Percentiles rank a stretch among this genome's conserved stretches.
Conservation (phyloP, 2,329 filamentous ascomycete genomes). For the Chaetomium sp. region DNA sequence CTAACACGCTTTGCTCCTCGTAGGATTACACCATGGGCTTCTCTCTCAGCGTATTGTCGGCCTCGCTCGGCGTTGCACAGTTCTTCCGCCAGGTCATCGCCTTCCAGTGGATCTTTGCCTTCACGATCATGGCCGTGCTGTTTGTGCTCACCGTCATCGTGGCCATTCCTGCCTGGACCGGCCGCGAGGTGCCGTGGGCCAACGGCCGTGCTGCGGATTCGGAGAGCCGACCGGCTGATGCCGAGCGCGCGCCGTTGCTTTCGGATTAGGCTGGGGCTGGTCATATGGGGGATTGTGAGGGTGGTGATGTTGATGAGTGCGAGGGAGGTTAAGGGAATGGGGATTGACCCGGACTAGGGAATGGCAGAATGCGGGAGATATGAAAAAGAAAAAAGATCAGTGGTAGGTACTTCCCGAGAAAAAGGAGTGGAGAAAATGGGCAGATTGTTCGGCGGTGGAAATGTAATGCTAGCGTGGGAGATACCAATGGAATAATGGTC, state of each 20-base stretch:
- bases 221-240: slow-evolving; percentile 34
- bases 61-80: slow-evolving; percentile 72
- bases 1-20: not conserved
- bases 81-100: slow-evolving; percentile 66
- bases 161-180: slow-evolving; percentile 57
- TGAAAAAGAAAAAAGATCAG: too few relatives aligned
- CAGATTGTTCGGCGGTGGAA: too few relatives aligned
- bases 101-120: slow-evolving; percentile 90
- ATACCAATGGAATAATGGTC: too few relatives aligned
- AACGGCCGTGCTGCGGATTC: slow-evolving; percentile 20
- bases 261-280: slow-evolving; percentile 31
- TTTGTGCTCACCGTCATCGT: slow-evolving; percentile 62
- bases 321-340: not conserved
- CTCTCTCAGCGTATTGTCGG: slow-evolving; percentile 63
- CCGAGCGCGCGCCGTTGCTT: slow-evolving; percentile 57
- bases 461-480: too few relatives aligned
- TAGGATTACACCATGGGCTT: slow-evolving; percentile 72
- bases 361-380: too few relatives aligned
- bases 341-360: too few relatives aligned
- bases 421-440: too few relatives aligned
- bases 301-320: not conserved
- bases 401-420: too few relatives aligned
- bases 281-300: too few relatives aligned
- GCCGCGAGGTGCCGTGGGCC: slow-evolving; percentile 48
- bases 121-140: slow-evolving; percentile 70